Evolutionary conservation across 1,284 basidiomycete species (phyloP).

Genomic region (Dichomitus squalens): DNA sequence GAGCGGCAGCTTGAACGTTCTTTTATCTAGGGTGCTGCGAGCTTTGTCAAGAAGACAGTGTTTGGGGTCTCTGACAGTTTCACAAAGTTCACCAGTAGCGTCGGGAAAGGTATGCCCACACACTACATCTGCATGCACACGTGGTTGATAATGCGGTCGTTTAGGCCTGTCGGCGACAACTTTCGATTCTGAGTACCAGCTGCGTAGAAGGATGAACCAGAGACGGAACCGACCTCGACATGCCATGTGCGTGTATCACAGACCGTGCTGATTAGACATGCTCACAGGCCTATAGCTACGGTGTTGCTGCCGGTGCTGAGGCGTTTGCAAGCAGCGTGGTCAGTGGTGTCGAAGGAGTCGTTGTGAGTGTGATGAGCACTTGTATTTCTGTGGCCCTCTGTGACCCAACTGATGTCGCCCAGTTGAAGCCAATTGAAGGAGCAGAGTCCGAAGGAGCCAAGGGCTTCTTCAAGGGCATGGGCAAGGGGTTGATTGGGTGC

Average conservation of each 20-base stretch:
- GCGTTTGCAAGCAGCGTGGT: constrained; percentile 94
- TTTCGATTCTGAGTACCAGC: constrained; percentile 95
- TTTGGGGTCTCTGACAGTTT: constrained; percentile 96
- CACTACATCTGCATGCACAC: neutral
- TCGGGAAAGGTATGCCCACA: constrained; percentile 80
- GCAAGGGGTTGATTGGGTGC: constrained; percentile 94
- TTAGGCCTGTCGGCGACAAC: constrained; percentile 93
- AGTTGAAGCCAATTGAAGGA: constrained; percentile 93
- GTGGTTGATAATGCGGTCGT: neutral
- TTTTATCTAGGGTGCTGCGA: constrained; percentile 81
- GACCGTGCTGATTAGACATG: constrained; percentile 9
- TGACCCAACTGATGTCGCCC: constrained; percentile 1
- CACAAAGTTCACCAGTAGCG: constrained; percentile 96
- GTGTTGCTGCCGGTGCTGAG: constrained; percentile 92
- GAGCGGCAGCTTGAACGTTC: neutral
- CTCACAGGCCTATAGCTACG: constrained; percentile 61
- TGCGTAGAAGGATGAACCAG: constrained; percentile 84
- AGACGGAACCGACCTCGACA: constrained; percentile 95
- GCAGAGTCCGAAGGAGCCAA: constrained; percentile 93
- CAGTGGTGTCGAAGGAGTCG: constrained; percentile 94
- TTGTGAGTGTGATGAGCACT: constrained; percentile 55
- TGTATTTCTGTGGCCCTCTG: neutral
- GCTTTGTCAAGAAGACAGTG: constrained; percentile 98
- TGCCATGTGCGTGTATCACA: constrained; percentile 69
- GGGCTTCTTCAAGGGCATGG: constrained; percentile 98